Percentiles rank a stretch among this genome's conserved stretches.
These are phyloP conservation scores for Taphrina confusa DNA, from an alignment of 1,139 yeast species.

Conservation along the genomic window DNA sequence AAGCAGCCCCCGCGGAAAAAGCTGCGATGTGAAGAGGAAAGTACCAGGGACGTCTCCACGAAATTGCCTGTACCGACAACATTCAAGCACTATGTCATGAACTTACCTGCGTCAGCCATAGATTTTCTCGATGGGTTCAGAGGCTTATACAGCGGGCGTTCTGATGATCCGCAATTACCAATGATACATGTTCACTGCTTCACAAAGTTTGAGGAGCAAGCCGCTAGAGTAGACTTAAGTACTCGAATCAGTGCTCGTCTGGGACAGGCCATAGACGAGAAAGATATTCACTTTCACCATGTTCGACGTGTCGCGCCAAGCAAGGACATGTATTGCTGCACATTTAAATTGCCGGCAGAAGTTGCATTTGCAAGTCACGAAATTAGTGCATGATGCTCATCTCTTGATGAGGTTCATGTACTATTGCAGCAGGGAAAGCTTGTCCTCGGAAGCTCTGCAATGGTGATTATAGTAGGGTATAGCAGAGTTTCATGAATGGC, in stretches of 20 bases:
- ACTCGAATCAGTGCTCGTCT: constrained; percentile 59
- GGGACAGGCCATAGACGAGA: constrained; percentile 53
- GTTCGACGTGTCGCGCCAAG: constrained; percentile 96
- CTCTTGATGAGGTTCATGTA: no score
- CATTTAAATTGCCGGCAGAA: constrained; percentile 72
- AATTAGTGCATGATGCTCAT: no score
- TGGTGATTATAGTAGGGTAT: no score
- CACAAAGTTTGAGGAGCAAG: constrained; percentile 67
- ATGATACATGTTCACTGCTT: constrained; percentile 86
- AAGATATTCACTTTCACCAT: constrained; percentile 62
- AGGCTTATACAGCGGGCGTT: constrained; percentile 42
- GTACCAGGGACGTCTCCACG: not conserved
- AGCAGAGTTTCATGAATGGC: no score
- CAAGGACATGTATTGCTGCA: constrained; percentile 90
- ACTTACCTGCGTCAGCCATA: constrained; percentile 88
- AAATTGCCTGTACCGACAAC: constrained; percentile 55
- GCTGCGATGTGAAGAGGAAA: not conserved
- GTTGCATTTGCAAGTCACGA: constrained; percentile 72
- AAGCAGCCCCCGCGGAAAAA: constrained; percentile 6
- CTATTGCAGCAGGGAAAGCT: no score
- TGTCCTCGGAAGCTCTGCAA: no score
- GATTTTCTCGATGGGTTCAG: constrained; percentile 60
- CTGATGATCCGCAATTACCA: constrained; percentile 61
- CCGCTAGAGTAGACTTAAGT: constrained; percentile 16
- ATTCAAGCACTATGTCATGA: constrained; percentile 83